Evolutionary conservation across 2,329 filamentous ascomycete genomes (phyloP), one percentile per base, ranked within the genome.

Genomic region (Fusarium papillatum): DNA sequence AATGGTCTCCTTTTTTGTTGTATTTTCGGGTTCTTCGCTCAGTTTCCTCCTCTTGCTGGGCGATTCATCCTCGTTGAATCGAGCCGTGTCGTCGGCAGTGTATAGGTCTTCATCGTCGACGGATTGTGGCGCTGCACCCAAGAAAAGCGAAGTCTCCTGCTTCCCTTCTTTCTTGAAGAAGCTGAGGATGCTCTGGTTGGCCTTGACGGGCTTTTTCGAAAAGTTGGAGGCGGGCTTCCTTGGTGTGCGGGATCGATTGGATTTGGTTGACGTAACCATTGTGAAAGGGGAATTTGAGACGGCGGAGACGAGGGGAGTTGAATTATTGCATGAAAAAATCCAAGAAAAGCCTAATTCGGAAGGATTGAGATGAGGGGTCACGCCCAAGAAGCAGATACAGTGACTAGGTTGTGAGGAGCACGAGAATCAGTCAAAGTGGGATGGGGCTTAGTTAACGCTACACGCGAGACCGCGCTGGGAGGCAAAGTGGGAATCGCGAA

Each of bases 161-260:
- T 90, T 89, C 46, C 91, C 89, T 0, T 90, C 87, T 80, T 95
- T 95, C 79, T 94, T 92, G 81, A 95, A 95, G 82, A 95, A 95
- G 74, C 84, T 95, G 17, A 95, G 84, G 38, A 95, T 95, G 74
- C 92, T 95, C 9, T 88, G 87, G 78, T 94, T 95, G 1, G 86
- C 85, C 46, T 85, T 85, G 24, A 79, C 77, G 5, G 85, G 80
- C 63, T 83, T 85, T 75, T 84, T 85, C n/a, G 79, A 69, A 7
- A 78, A 61, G 31, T 78, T 60, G 4, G 78, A 68, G 14, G 70
- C 62, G 17, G 82, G 68, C 68, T 84, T 85, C 72, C 76, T 82
- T 31, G 83, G 82, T 9, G 82, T 83, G 59, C 77, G 75, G 13
- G 80, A 78, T 65, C 82, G 83, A 36, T 71, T 82, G 39, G 78